Conservation (phyloP, 208 protist genomes). For the Novymonas esmeraldas region DNA sequence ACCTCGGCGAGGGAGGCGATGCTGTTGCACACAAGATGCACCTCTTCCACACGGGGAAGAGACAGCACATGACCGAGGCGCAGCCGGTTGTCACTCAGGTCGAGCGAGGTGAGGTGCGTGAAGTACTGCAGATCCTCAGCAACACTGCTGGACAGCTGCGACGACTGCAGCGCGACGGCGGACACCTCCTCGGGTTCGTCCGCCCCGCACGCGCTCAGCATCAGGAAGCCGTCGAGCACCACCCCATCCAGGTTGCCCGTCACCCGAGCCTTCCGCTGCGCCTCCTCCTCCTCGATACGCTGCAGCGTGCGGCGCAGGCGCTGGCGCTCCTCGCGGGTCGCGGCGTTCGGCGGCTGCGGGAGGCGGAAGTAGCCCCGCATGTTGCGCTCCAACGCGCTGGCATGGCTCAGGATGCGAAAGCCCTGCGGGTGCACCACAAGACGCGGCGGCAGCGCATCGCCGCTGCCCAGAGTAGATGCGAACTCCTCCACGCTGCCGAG, state of each 20-base stretch:
- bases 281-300: conserved; percentile 48
- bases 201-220: conserved; percentile 64
- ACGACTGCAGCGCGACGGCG: conserved; percentile 70
- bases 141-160: conserved; percentile 61
- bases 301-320: conserved; percentile 47
- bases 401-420: conserved; percentile 83
- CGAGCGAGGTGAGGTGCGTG: conserved; percentile 62
- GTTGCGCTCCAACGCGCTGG: conserved; percentile 75
- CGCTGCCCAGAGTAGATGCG: neutral
- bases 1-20: conserved; percentile 53
- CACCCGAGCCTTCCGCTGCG: conserved; percentile 33
- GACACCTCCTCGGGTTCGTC: conserved; percentile 75
- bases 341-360: conserved; percentile 59
- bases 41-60: conserved; percentile 63
- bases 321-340: conserved; percentile 44
- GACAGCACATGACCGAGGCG: conserved; percentile 62
- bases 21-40: conserved; percentile 83
- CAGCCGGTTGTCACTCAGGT: conserved; percentile 85
- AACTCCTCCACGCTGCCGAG: neutral
- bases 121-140: conserved; percentile 82
- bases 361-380: conserved; percentile 90
- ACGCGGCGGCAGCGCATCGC: conserved; percentile 10
- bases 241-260: conserved; percentile 40
- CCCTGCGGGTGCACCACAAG: conserved; percentile 81
- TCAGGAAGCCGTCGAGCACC: conserved; percentile 79